Evolutionary conservation across 352 stramenopile genomes (phyloP), one percentile per base, ranked within the genome.

Genomic region (Albugo candida): DNA sequence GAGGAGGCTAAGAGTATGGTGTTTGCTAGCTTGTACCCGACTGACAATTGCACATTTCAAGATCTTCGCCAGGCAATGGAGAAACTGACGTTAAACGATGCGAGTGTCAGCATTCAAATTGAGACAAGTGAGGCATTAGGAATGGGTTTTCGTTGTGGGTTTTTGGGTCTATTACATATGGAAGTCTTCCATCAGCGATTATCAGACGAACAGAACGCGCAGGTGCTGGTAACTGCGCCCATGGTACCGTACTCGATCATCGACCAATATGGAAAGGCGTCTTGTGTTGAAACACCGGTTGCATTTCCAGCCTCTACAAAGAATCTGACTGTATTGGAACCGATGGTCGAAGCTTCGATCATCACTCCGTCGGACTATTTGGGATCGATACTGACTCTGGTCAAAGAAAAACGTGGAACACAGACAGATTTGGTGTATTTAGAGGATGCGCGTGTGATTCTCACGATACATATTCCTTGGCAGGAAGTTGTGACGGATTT

Each of bases 401-500:
- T 94, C 13, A 96, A 96, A 58, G 76, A 89, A 37, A 83, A 85
- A 51, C 74, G 79, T 20, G 79, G 79, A 35, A 56, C 84, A n/a
- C 74, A 95, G 46, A 94, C 91, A 13, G 95, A 96, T 54, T 80
- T 95, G 46, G 75, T 85, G 45, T 94, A 95, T 60, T 60, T 99
- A 6, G 95, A 98, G 51, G 92, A 97, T 54, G 77, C 76, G 13
- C 88, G 74, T 8, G 86, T 97, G 56, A 64, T 98, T 42, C 81
- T 99, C 35, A 91, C 83, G 17, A 94, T 96, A 44, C 56, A 78
- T 41, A 80, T 99, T 36, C 95, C 96, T 31, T 99, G 93, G 95
- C 88, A 96, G 45, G 95, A 99, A 70, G 93, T 99, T 12, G 97
- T 99, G 44, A 98, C 79, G 19, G 96, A 99, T 63, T 99, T 99